A percentile compares a stretch with the other conserved stretches of the same genome.
These are phyloP conservation scores for Phytophthora pseudosyringae DNA, from an alignment of 352 stramenopile genomes.

Conservation along the genomic window DNA sequence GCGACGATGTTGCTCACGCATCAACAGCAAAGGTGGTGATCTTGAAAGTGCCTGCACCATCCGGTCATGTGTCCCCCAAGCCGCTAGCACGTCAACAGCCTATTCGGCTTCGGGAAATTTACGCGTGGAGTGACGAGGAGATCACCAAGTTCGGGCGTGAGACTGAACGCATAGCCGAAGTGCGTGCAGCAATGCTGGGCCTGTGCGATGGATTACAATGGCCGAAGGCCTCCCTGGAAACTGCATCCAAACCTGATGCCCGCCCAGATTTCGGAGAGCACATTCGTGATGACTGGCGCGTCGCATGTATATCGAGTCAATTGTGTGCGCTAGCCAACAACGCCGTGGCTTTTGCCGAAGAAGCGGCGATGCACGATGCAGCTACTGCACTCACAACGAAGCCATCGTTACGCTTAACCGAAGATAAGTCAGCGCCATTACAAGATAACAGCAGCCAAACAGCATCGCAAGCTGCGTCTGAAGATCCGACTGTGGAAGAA, in stretches of 20 bases:
- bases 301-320: conserved; percentile 14
- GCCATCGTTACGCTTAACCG: conserved; percentile 33
- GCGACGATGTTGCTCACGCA: not conserved
- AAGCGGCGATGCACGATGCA: conserved; percentile 50
- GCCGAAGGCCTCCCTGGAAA: conserved; percentile 12
- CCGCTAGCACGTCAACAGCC: not conserved
- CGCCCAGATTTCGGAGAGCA: conserved; percentile 4
- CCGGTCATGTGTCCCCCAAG: not conserved
- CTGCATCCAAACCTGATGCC: not conserved
- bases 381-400: conserved; percentile 54
- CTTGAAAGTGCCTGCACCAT: not conserved
- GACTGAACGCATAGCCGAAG: conserved; percentile 50
- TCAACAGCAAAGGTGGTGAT: not conserved
- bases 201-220: conserved; percentile 41
- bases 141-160: conserved; percentile 53
- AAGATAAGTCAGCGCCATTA: not conserved
- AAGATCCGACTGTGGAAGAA: conserved; percentile 6
- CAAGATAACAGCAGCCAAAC: not conserved
- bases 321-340: conserved; percentile 27
- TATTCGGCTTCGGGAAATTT: conserved; percentile 41
- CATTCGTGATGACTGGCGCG: conserved; percentile 22
- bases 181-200: conserved; percentile 40
- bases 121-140: conserved; percentile 55
- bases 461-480: not conserved
- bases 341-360: conserved; percentile 41